Evolutionary conservation across 1,139 yeast genomes (phyloP).

Genomic region (Debaryomyces singareniensis): DNA sequence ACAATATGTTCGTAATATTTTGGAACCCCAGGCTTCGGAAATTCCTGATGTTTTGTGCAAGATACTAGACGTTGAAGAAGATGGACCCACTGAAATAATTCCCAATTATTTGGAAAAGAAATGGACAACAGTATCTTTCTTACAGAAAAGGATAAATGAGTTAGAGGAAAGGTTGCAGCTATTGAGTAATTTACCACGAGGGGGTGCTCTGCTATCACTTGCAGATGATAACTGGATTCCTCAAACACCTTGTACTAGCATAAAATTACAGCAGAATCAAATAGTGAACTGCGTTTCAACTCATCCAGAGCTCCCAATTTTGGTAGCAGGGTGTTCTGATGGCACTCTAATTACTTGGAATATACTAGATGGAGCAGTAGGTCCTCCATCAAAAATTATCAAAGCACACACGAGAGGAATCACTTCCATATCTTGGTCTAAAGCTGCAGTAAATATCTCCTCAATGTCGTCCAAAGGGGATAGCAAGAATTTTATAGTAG

Average conservation of each 20-base stretch:
- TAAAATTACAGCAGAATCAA: conserved; percentile 49
- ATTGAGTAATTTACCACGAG: conserved; percentile 16
- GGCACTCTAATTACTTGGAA: conserved; percentile 78
- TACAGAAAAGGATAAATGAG: conserved; percentile 71
- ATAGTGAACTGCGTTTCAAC: conserved; percentile 60
- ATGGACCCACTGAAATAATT: conserved; percentile 19
- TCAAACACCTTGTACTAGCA: conserved; percentile 37
- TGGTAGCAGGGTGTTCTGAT: conserved; percentile 67
- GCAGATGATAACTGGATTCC: conserved; percentile 64
- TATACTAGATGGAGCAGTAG: conserved; percentile 44
- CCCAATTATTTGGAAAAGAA: conserved; percentile 67
- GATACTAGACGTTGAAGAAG: conserved; percentile 10
- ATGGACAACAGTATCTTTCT: conserved; percentile 81
- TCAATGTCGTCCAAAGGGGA: conserved; percentile 4
- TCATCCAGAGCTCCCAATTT: conserved; percentile 66
- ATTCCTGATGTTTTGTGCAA: conserved; percentile 9
- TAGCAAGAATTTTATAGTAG: conserved; percentile 21
- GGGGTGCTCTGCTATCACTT: conserved; percentile 4
- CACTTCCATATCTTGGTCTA: conserved; percentile 53
- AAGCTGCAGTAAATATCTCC: conserved; percentile 22
- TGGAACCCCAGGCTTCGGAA: conserved; percentile 7
- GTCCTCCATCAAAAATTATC: conserved; percentile 59
- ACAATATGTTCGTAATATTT: conserved; percentile 36
- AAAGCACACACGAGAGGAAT: conserved; percentile 76
- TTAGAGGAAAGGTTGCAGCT: conserved; percentile 37